Evolutionary conservation across 257 asterid species (phyloP), one percentile per base, ranked within the genome.

Genomic region (Solanum ossicruentum): DNA sequence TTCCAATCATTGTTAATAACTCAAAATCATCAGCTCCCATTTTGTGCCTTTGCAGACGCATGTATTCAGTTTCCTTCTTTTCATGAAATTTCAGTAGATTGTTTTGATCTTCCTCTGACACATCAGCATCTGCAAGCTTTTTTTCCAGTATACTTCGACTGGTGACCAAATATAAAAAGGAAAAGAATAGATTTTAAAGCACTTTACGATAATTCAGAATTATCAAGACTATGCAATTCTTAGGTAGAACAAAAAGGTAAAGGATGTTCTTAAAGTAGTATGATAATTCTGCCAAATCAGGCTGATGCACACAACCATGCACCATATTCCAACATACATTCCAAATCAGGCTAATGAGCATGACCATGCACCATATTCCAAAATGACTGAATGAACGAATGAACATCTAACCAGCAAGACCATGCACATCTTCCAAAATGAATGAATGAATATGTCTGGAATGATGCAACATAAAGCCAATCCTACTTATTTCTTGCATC

Each of bases 71-170:
- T 92, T 96, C 99, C 90, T 95, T 95, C 93, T 95, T 93, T 91
- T 96, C 99, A 83, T 95, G 87, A 86, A 92, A 95, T 86, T 95
- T 96, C 84, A 96, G 84, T 51, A 96, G 90, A 89, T 95, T 96
- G 87, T 75, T 91, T 91, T 96, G 99, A 90, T 96, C 99, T 88
- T 96, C 99, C 91, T 93, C 99, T 63, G 99, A 96, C 58, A 94
- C 99, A 88, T 96, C 99, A 88, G 98, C 99, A 91, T 95, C 99
- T 72, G 99, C 99, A 85, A 96, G 92, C 90, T 95, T 96, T 92
- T 88, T 91, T 88, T 96, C 98, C 89, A 96, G 94, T 90, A 93
- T 85, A 84, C 45, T 90, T 86, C 98, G 95, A 87, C 99, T 96
- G 93, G 90, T 84, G 83, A 83, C 63, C 83, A 75, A 67, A 54